These are phyloP conservation scores for Cercospora nicotianae DNA, from an alignment of 2,329 filamentous ascomycete genomes.

Conservation along the genomic window DNA sequence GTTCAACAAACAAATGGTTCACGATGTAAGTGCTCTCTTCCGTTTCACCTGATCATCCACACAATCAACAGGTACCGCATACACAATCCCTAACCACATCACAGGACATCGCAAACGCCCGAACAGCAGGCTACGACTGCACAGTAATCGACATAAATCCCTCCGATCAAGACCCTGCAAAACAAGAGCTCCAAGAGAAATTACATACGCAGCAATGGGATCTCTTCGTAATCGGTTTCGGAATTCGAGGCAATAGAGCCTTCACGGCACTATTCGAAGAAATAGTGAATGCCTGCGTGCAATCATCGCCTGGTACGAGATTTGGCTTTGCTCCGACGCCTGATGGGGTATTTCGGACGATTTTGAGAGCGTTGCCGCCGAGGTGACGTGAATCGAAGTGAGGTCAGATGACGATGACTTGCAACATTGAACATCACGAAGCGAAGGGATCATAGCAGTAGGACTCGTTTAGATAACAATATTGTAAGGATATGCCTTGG, in stretches of 20 bases:
- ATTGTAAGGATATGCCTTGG: background rate
- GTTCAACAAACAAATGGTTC: background rate
- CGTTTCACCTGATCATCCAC: background rate
- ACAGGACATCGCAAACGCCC: slow-evolving; percentile 8
- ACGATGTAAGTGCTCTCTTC: background rate
- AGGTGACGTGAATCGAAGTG: too few species aligned
- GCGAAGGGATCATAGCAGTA: background rate
- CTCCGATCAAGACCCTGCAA: background rate
- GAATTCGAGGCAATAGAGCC: slow-evolving; percentile 20
- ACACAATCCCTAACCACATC: too few species aligned
- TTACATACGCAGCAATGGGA: slow-evolving; percentile 16
- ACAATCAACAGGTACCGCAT: background rate
- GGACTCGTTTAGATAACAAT: background rate
- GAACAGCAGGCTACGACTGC: slow-evolving; percentile 21
- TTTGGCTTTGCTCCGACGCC: slow-evolving; percentile 21
- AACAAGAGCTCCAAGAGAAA: slow-evolving; percentile 4
- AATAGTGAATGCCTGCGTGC: slow-evolving; percentile 18
- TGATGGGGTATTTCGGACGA: slow-evolving; percentile 20
- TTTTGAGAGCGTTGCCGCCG: slow-evolving; percentile 17
- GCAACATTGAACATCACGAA: too few species aligned
- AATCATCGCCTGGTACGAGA: slow-evolving; percentile 14
- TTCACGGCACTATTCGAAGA: slow-evolving; percentile 25
- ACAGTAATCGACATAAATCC: slow-evolving; percentile 19
- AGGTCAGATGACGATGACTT: background rate
- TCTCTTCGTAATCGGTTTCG: slow-evolving; percentile 21